Percentiles rank a stretch among this genome's conserved stretches.
Conservation (phyloP, 257 asterid species). For the Salvia splendens region DNA sequence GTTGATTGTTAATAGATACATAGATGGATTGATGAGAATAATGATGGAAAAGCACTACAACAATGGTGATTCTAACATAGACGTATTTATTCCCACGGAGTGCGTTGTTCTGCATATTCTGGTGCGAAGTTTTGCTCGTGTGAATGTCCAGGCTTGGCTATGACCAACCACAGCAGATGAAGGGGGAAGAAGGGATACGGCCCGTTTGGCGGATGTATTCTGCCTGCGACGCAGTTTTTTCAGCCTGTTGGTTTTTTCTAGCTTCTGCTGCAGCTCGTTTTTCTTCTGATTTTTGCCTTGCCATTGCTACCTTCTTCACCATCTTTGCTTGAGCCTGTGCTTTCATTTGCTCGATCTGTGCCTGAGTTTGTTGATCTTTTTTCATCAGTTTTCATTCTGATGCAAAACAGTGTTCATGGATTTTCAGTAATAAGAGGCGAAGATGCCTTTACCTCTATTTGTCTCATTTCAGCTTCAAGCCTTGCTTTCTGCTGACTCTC, state of each 20-base stretch:
- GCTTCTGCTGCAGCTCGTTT: constrained; percentile 78
- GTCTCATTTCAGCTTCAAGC: constrained; percentile 97
- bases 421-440: constrained; percentile 10
- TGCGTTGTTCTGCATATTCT: constrained; percentile 13
- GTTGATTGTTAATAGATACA: constrained; percentile 27
- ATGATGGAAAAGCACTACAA: too few species aligned
- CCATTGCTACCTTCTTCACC: constrained; percentile 83
- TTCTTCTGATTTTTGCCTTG: constrained; percentile 82
- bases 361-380: constrained; percentile 33
- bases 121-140: not conserved
- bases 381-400: constrained; percentile 9
- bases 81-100: constrained; percentile 20
- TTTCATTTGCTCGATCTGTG: constrained; percentile 76
- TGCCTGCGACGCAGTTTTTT: constrained; percentile 67
- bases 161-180: constrained; percentile 84
- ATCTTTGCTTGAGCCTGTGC: constrained; percentile 85
- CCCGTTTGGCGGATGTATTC: constrained; percentile 85
- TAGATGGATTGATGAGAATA: too few species aligned
- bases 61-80: not conserved
- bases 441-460: constrained; percentile 63
- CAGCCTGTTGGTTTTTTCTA: constrained; percentile 63
- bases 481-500: constrained; percentile 90
- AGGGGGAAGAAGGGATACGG: constrained; percentile 68
- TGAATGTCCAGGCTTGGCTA: constrained; percentile 21
- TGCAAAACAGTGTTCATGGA: not conserved